Evolutionary conservation across 371 early-diverging fungal genomes (phyloP), one percentile per base, ranked within the genome.

Genomic region (Dentiscutata heterogama): DNA sequence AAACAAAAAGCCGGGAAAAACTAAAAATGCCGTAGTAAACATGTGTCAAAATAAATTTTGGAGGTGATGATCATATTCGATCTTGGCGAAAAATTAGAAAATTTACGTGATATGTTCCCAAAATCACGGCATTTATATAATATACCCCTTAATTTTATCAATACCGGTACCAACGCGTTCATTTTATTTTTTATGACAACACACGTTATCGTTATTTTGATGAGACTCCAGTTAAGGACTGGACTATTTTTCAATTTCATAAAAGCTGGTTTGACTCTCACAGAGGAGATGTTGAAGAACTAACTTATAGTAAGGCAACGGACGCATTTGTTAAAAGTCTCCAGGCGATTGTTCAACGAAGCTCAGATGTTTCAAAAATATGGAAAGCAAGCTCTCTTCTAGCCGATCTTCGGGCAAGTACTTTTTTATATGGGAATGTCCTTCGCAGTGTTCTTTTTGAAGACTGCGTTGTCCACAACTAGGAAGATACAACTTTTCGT

Each of bases 261-360:
- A 73, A 53, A 73, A 54, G 25, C 53, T 73, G 54, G 73, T 54
- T 73, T 22, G 53, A 73, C 5, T 22, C 54, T 5, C 73, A 73
- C 73, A 54, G 54, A 11, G 53, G 53, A n/a, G 31, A n/a, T 73
- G 22, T 39, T 73, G 73, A 73, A 73, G 39, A 54, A 56, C 18
- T 74, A 74, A 29, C 58, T 74, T 74, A 74, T 56, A 56, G 18
- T 29, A 74, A 58, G 60, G 60, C 35, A n/a, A 56, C 22, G 18
- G 75, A 74, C 39, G 29, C 54, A 31, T 6, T 74, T 54, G 11
- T 56, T 20, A 74, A 74, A 74, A 74, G 75, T 74, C 39, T 74
- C 53, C 75, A 20, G 27, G 11, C 54, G 54, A 74, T 74, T 27
- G 31, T 39, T 56, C 10, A 74, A 20, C 20, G 35, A 31, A 25